A percentile compares a stretch with the other conserved stretches of the same genome.
Evolutionary conservation across 441 rosid species (phyloP).

Genomic region (Eutrema salsugineum): DNA sequence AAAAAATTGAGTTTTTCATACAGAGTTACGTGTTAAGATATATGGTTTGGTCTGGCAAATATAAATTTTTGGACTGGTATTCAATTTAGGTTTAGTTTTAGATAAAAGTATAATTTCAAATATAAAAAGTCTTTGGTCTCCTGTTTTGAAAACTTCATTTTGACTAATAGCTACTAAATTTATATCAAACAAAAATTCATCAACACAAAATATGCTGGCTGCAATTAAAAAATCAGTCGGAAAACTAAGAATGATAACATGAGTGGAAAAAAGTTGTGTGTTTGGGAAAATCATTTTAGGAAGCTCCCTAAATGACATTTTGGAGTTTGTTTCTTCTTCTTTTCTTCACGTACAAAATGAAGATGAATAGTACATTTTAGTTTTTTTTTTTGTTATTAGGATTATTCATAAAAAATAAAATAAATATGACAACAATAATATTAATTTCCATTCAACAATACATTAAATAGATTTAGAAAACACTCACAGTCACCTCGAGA

Average conservation of each 20-base stretch:
- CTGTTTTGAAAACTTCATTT: too few species aligned
- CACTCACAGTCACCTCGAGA: background rate
- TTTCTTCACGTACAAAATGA: background rate
- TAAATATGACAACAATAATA: background rate
- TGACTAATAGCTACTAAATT: too few species aligned
- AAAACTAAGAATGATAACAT: background rate
- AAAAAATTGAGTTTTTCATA: too few species aligned
- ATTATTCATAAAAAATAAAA: background rate
- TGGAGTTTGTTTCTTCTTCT: background rate
- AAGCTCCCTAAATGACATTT: constrained; percentile 6
- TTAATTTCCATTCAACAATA: background rate
- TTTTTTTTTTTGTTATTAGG: background rate
- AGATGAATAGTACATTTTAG: background rate
- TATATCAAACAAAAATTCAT: too few species aligned
- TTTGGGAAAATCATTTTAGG: constrained; percentile 4
- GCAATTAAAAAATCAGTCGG: background rate
- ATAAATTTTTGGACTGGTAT: too few species aligned
- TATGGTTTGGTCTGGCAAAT: too few species aligned
- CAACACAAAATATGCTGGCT: background rate
- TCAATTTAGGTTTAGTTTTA: too few species aligned
- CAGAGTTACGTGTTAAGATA: too few species aligned
- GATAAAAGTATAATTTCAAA: too few species aligned
- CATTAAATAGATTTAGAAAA: background rate
- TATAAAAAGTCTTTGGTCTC: too few species aligned
- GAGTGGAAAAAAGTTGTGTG: background rate